Evolutionary conservation across 768 basidiomycete species (phyloP).

Genomic region (Xerocomellus dryophilus): DNA sequence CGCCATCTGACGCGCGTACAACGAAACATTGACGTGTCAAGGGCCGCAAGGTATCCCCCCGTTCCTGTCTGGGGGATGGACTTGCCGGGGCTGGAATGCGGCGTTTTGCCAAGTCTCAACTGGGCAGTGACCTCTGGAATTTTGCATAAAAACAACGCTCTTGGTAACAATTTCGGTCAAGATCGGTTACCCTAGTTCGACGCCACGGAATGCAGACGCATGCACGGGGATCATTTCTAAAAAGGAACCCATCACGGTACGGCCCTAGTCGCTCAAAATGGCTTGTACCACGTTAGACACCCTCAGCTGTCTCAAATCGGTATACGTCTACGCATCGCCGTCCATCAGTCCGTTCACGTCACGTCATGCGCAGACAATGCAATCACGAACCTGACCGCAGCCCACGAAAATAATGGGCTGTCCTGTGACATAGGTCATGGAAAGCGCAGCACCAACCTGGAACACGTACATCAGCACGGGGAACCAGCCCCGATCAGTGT

Average conservation of each 20-base stretch:
- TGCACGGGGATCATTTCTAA: neutral
- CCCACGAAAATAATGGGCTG: constrained; percentile 99
- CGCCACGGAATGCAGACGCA: no score
- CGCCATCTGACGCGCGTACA: no score
- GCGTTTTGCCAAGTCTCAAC: no score
- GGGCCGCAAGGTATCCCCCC: no score
- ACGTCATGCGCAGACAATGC: neutral
- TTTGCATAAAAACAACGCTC: no score
- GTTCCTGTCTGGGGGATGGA: no score
- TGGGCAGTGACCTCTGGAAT: no score
- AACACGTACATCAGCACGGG: neutral
- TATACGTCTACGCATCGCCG: constrained; percentile 70
- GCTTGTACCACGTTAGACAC: constrained; percentile 94
- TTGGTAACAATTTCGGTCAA: no score
- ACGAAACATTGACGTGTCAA: no score
- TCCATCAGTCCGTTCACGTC: constrained; percentile 10
- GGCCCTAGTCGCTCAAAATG: constrained; percentile 66
- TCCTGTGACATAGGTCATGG: constrained; percentile 99
- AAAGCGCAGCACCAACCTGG: constrained; percentile 95
- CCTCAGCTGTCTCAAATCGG: constrained; percentile 85
- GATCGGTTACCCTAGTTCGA: no score
- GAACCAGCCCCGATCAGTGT: neutral
- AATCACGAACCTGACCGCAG: constrained; percentile 78
- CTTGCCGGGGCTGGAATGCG: no score
- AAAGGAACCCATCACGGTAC: neutral